Evolutionary conservation across 106 monocot genomes (phyloP), one percentile per base, ranked within the genome.

Genomic region (Allium sativum): DNA sequence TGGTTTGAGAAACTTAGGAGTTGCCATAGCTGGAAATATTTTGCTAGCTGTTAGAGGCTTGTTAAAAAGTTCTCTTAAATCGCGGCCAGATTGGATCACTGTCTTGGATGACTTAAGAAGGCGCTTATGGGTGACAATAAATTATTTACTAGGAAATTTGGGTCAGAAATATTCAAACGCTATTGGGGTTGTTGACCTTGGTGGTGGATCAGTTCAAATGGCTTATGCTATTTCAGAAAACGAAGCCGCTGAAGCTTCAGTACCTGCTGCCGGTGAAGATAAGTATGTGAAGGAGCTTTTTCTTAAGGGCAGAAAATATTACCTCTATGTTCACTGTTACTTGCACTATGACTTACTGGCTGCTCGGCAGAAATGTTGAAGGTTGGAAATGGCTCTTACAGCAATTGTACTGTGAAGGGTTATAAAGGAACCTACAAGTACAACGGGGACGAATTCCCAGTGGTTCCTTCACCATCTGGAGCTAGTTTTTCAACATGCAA

Each of bases 61-160:
- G 18, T 71, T 89, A 7, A 85, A 78, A 65, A 86, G 83, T 56
- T 89, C 85, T 17, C 62, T 93, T 10, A 93, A 85, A 64, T 83
- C 64, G 52, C 67, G 83, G 59, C 64, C 65, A 42, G 85, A 89
- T 69, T 85, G 85, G 89, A 81, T 89, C 12, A 74, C 81, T 73
- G 93, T 93, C 64, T 89, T 93, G 45, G 89, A 93, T 76, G 93
- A 78, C 78, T 56, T 85, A 89, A 64, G 93, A 89, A 75, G 93
- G 89, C 6, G 82, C 93, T 73, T 93, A 76, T 68, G 78, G 89
- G 61, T 93, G 93, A 78, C 86, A 31, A 86, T 86, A 70, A 86
- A 86, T 60, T 86, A 81, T 70, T 72, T 86, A 40, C 48, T 81
- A 47, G 78, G 76, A 13, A 81, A 78, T 40, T 59, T 86, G 68